Conservation (phyloP, 305 asterid genomes). For the Fraxinus ornus region DNA sequence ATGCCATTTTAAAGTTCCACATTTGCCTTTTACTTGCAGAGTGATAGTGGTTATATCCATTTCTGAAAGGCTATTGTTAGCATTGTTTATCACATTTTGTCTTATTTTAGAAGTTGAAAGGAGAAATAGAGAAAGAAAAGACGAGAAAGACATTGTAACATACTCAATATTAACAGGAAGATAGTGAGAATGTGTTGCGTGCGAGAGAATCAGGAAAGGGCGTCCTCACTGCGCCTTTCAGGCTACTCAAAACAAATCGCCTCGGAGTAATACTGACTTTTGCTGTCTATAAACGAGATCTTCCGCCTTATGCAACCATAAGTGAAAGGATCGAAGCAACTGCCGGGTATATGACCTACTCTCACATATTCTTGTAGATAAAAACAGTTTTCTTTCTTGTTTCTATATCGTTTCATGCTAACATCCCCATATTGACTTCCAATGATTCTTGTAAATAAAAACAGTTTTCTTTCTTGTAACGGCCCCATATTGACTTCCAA, state of each 20-base stretch:
- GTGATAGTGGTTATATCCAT: background rate
- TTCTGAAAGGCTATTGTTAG: background rate
- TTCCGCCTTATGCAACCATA: slow-evolving; percentile 64
- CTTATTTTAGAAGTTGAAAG: slow-evolving; percentile 1
- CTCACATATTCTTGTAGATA: background rate
- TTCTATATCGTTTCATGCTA: background rate
- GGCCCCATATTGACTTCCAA: background rate
- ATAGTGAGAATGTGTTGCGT: slow-evolving; percentile 88
- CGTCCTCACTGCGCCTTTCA: slow-evolving; percentile 95
- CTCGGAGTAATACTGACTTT: slow-evolving; percentile 95
- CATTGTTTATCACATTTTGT: background rate
- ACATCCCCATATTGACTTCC: background rate
- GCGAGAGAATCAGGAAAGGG: slow-evolving; percentile 98
- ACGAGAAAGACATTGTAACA: slow-evolving; percentile 7
- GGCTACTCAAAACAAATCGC: slow-evolving; percentile 84
- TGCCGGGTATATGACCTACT: slow-evolving; percentile 59
- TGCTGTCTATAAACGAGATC: slow-evolving; percentile 80
- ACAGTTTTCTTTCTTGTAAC: background rate
- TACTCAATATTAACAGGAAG: slow-evolving; percentile 61
- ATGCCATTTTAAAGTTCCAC: background rate
- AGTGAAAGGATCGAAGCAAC: slow-evolving; percentile 78
- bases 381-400: background rate
- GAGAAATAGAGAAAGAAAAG: background rate
- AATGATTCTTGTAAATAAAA: background rate
- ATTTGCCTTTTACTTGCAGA: background rate